Evolutionary conservation across 2,329 filamentous ascomycete genomes (phyloP).

Genomic region (Cercospora berteroae): DNA sequence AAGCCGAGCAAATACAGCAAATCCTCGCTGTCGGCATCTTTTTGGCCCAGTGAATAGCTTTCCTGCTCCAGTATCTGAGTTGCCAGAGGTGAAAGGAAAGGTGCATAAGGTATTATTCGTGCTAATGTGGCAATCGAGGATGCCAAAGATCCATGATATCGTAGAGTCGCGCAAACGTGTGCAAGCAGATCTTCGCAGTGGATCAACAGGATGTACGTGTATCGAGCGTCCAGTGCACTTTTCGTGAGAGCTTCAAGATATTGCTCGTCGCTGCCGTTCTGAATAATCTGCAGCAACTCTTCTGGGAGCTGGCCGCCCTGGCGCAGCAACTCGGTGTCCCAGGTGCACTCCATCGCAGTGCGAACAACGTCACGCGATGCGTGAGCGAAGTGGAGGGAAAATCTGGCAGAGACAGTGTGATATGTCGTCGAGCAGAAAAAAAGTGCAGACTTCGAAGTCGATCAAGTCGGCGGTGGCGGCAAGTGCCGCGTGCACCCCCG

Average conservation of each 20-base stretch:
- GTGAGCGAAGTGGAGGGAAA: background rate
- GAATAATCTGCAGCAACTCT: slow-evolving; percentile 67
- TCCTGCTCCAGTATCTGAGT: slow-evolving; percentile 26
- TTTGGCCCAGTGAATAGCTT: slow-evolving; percentile 14
- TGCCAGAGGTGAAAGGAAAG: slow-evolving; percentile 60
- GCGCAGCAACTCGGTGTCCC: slow-evolving; percentile 32
- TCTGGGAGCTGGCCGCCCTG: slow-evolving; percentile 60
- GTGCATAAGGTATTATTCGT: slow-evolving; percentile 76
- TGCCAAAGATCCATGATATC: slow-evolving; percentile 42
- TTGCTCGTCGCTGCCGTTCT: slow-evolving; percentile 57
- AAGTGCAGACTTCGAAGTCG: slow-evolving; percentile 4
- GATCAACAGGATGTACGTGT: slow-evolving; percentile 71
- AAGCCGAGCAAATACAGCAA: slow-evolving; percentile 58
- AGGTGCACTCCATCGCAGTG: slow-evolving; percentile 32
- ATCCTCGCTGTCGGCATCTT: slow-evolving; percentile 22
- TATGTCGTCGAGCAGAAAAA: slow-evolving; percentile 10
- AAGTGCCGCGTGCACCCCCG: slow-evolving; percentile 6
- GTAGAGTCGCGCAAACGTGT: slow-evolving; percentile 68
- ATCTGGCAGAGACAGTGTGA: slow-evolving; percentile 2
- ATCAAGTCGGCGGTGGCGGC: background rate
- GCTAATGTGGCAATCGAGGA: slow-evolving; percentile 65
- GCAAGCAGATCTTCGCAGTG: slow-evolving; percentile 74
- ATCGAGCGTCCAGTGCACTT: slow-evolving; percentile 65
- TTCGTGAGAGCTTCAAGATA: slow-evolving; percentile 70
- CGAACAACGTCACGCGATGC: background rate